phyloP scores from a whole-genome alignment of 2,329 filamentous ascomycete species.

The Dactylellina parvicollis region DNA sequence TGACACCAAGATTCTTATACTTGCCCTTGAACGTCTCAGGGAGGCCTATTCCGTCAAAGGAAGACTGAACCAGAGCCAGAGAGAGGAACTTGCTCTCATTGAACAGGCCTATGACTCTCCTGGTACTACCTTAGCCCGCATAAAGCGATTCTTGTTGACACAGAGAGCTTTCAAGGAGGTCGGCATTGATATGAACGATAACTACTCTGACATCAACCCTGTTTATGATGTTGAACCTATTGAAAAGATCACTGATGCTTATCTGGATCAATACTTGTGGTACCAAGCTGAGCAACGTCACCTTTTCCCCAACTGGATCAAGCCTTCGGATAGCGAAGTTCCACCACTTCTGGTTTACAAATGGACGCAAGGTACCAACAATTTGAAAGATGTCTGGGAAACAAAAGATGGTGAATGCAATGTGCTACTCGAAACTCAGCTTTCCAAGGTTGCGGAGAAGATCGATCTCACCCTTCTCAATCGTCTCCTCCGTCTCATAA shows the following conservation, averaged over 20 bases:
- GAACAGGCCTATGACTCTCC: conserved; percentile 99
- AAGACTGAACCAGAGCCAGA: conserved; percentile 93
- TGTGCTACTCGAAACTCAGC: conserved; percentile 96
- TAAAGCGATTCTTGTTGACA: conserved; percentile 96
- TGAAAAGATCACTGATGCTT: conserved; percentile 99
- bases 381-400: conserved; percentile 93
- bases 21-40: conserved; percentile 89
- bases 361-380: conserved; percentile 99
- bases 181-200: conserved; percentile 99
- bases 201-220: conserved; percentile 98
- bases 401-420: conserved; percentile 94
- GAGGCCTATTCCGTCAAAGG: conserved; percentile 99
- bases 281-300: conserved; percentile 98
- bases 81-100: conserved; percentile 94
- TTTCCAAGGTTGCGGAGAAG: conserved; percentile 99
- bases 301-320: conserved; percentile 98
- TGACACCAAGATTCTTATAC: conserved; percentile 97
- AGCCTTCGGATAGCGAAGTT: conserved; percentile 97
- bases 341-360: conserved; percentile 95
- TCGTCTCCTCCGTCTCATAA: conserved; percentile 89
- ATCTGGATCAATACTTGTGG: conserved; percentile 98
- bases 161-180: conserved; percentile 99
- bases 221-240: conserved; percentile 99
- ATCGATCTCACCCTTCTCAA: conserved; percentile 96
- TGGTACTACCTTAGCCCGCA: conserved; percentile 91